Evolutionary conservation across 352 stramenopile genomes (phyloP).

Genomic region (Globisporangium cystogenes): DNA sequence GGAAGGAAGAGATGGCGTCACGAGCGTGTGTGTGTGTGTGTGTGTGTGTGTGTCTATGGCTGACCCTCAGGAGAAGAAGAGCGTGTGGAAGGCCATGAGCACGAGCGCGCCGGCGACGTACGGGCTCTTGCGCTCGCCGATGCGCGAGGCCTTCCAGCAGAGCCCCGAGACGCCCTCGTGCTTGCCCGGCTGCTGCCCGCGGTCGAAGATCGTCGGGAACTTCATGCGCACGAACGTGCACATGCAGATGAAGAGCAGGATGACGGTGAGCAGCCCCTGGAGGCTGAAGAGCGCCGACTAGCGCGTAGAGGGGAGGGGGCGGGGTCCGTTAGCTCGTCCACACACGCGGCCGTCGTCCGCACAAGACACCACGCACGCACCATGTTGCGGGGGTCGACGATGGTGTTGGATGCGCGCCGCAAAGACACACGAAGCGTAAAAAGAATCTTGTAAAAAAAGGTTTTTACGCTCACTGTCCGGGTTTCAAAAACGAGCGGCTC

Average conservation of each 20-base stretch:
- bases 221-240: conserved; percentile 96
- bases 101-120: conserved; percentile 82
- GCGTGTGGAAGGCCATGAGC: conserved; percentile 88
- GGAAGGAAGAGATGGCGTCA: no score
- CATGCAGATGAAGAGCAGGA: conserved; percentile 97
- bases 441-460: not conserved
- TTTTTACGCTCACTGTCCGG: not conserved
- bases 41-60: no score
- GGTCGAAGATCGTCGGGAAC: conserved; percentile 94
- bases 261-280: conserved; percentile 93
- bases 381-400: no score
- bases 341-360: no score
- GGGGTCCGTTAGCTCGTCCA: not conserved
- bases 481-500: conserved; percentile 1
- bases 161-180: conserved; percentile 85
- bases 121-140: conserved; percentile 90
- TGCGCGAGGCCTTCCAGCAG: conserved; percentile 91
- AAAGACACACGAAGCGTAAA: not conserved
- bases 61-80: conserved; percentile 90
- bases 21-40: no score
- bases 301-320: not conserved
- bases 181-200: conserved; percentile 68
- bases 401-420: no score
- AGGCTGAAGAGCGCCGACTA: conserved; percentile 97
- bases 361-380: no score